Conservation (phyloP, 192 early-diverging fungal species). For the Podila horticola region DNA sequence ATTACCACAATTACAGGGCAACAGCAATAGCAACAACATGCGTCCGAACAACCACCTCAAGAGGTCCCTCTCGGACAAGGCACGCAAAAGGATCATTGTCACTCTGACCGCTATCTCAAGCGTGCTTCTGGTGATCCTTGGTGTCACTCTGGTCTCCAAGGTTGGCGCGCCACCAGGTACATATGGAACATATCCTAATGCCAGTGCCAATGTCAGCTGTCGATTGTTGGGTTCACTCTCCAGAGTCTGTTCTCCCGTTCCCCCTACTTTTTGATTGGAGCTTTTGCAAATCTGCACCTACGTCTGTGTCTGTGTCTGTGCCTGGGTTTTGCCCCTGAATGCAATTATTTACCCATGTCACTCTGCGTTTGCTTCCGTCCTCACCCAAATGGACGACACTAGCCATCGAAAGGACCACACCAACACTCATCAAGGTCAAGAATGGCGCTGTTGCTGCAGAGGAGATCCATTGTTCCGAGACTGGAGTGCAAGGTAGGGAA, state of each 20-base stretch:
- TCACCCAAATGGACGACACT: background rate
- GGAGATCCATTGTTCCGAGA: constrained; percentile 72
- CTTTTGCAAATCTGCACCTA: too few species aligned
- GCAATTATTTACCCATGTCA: too few species aligned
- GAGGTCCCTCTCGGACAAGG: constrained; percentile 12
- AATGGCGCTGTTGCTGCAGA: constrained; percentile 78
- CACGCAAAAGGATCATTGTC: constrained; percentile 45
- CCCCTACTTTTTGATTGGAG: too few species aligned
- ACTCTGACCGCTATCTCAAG: constrained; percentile 44
- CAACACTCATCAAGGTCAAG: constrained; percentile 52
- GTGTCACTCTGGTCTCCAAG: constrained; percentile 30
- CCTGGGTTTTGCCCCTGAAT: too few species aligned
- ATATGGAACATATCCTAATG: background rate
- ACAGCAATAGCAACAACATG: constrained; percentile 9
- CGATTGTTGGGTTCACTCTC: background rate
- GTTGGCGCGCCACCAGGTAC: constrained; percentile 28
- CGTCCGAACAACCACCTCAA: constrained; percentile 8
- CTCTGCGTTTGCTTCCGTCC: background rate
- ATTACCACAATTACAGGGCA: background rate
- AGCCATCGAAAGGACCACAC: constrained; percentile 35
- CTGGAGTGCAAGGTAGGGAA: constrained; percentile 67
- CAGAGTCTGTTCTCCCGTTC: too few species aligned
- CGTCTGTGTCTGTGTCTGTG: too few species aligned
- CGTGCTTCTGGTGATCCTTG: constrained; percentile 30
- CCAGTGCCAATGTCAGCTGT: background rate